Conservation (phyloP, 345 rosid genomes). For the Citrus inodora region DNA sequence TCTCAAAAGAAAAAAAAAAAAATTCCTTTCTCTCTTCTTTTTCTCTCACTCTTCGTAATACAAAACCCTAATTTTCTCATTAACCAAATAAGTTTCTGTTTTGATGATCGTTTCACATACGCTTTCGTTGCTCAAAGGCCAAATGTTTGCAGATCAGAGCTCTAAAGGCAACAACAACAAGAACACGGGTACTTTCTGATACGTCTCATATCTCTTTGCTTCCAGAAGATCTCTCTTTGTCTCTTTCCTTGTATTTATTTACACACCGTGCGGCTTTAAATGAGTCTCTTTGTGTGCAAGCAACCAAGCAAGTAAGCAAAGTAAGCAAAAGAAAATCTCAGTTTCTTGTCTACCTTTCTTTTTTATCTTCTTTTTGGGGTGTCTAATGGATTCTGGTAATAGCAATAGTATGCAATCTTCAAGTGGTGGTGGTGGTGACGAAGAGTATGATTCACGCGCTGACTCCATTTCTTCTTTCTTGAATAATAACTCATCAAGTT, state of each 20-base stretch:
- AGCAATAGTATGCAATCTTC: constrained; percentile 85
- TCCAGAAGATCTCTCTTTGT: constrained; percentile 22
- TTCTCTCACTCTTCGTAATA: background rate
- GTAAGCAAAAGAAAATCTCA: background rate
- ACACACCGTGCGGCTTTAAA: constrained; percentile 23
- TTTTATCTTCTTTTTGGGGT: background rate
- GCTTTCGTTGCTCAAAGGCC: constrained; percentile 9
- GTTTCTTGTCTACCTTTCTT: constrained; percentile 2
- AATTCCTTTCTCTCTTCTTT: background rate
- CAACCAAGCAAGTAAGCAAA: background rate
- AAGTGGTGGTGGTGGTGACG: constrained; percentile 53
- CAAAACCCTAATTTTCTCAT: constrained; percentile 26
- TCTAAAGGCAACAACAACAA: constrained; percentile 18
- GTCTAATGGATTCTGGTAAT: constrained; percentile 72
- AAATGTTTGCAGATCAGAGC: constrained; percentile 35
- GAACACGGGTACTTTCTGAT: constrained; percentile 33
- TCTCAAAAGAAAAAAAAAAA: constrained; percentile 6
- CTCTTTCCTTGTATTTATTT: constrained; percentile 6
- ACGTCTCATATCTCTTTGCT: constrained; percentile 3
- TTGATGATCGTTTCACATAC: constrained; percentile 4
- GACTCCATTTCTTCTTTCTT: constrained; percentile 54
- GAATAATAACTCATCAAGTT: constrained; percentile 21
- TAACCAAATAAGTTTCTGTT: background rate
- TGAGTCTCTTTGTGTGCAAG: constrained; percentile 5
- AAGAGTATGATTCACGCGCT: constrained; percentile 76